A percentile compares a stretch with the other conserved stretches of the same genome.
phyloP scores from a whole-genome alignment of 306 rosid species.

The Citrullus amarus region DNA sequence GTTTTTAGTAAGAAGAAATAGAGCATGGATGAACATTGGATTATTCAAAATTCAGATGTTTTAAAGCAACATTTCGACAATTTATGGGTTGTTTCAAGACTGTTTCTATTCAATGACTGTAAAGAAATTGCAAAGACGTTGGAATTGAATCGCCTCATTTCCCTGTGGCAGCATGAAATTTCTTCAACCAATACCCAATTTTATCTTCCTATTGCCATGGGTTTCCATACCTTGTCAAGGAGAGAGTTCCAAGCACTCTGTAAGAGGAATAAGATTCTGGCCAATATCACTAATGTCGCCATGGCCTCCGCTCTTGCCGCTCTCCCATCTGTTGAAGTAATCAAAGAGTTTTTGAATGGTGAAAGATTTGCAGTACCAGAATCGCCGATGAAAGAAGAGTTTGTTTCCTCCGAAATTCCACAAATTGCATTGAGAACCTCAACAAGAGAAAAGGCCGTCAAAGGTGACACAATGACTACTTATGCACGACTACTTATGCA shows the following conservation, averaged over 20 bases:
- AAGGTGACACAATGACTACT: conserved; percentile 22
- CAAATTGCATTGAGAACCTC: conserved; percentile 37
- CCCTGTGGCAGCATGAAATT: not conserved
- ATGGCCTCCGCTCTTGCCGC: conserved; percentile 72
- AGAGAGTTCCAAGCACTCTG: conserved; percentile 71
- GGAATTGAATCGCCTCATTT: not conserved
- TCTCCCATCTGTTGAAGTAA: conserved; percentile 65
- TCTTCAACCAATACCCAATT: not conserved
- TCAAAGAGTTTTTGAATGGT: conserved; percentile 42
- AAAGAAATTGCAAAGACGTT: too few relatives aligned
- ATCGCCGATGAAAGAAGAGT: conserved; percentile 13
- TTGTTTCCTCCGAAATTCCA: conserved; percentile 21
- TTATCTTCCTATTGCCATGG: conserved; percentile 28
- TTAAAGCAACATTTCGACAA: too few relatives aligned
- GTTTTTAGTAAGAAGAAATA: too few relatives aligned
- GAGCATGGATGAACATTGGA: too few relatives aligned
- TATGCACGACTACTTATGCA: not conserved
- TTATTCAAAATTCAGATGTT: too few relatives aligned
- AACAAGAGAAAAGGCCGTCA: conserved; percentile 26
- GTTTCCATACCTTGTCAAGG: conserved; percentile 61
- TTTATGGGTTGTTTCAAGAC: too few relatives aligned
- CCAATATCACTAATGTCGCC: conserved; percentile 68
- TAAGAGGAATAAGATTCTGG: conserved; percentile 91
- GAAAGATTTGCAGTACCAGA: conserved; percentile 13
- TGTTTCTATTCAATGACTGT: too few relatives aligned